A percentile compares a stretch with the other conserved stretches of the same genome.
phyloP scores from a whole-genome alignment of 805 yeast species.

The Kodamaea kaohsiungensis region DNA sequence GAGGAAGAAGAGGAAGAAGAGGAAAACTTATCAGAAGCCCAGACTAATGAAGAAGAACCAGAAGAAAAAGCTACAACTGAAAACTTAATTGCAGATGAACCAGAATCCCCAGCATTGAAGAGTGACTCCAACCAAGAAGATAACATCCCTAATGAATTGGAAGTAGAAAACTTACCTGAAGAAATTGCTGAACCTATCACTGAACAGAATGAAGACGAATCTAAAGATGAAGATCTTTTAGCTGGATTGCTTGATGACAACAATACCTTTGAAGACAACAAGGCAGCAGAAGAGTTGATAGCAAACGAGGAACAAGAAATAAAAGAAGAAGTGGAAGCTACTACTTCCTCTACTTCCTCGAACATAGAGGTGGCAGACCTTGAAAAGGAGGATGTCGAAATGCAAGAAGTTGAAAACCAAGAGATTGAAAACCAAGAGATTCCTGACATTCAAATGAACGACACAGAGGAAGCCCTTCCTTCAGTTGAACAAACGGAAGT shows the following conservation, averaged over 20 bases:
- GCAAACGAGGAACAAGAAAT: constrained; percentile 20
- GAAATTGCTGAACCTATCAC: background rate
- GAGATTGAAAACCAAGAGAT: background rate
- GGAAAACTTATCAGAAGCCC: background rate
- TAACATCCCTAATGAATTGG: background rate
- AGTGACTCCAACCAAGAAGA: background rate
- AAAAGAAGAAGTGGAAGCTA: constrained; percentile 1
- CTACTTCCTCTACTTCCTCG: background rate
- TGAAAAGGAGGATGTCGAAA: background rate
- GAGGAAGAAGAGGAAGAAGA: background rate
- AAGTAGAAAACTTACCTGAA: background rate
- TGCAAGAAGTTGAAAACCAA: background rate
- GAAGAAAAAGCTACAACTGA: background rate
- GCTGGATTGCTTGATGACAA: constrained; percentile 2
- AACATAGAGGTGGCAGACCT: background rate
- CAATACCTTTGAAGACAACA: constrained; percentile 5
- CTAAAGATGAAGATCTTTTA: background rate
- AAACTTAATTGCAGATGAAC: background rate
- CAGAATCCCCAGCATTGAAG: background rate
- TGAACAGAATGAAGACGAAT: too few species aligned
- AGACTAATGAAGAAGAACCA: background rate
- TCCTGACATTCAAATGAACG: background rate
- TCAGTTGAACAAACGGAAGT: background rate
- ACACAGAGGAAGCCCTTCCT: background rate
- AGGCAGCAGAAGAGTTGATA: constrained; percentile 4